A percentile compares a stretch with the other conserved stretches of the same genome.
phyloP scores from a whole-genome alignment of 331 rosid genomes.

The Pyracantha coccinea region DNA sequence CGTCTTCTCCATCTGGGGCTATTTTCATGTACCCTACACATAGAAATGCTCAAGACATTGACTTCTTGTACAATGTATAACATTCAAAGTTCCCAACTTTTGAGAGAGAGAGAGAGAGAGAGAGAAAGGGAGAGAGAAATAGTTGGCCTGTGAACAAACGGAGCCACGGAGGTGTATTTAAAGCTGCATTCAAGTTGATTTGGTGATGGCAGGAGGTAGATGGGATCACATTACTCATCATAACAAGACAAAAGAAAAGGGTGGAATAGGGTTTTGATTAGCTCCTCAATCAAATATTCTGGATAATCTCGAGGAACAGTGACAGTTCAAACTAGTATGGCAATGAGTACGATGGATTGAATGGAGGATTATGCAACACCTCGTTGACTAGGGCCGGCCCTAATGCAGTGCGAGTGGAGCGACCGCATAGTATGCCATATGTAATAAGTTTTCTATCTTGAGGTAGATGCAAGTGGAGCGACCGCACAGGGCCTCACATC shows the following conservation, averaged over 20 bases:
- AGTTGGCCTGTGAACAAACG: not conserved
- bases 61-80: not conserved
- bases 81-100: not conserved
- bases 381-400: too few relatives aligned
- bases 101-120: constrained; percentile 4
- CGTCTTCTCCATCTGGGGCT: constrained; percentile 34
- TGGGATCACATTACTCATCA: not conserved
- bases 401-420: too few relatives aligned
- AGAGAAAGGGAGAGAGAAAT: constrained; percentile 6
- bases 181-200: constrained; percentile 54
- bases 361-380: too few relatives aligned
- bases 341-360: too few relatives aligned
- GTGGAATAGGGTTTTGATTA: not conserved
- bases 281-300: not conserved
- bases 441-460: too few relatives aligned
- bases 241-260: not conserved
- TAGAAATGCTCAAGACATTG: not conserved
- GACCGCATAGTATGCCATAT: too few relatives aligned
- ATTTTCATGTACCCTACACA: not conserved
- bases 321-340: too few relatives aligned
- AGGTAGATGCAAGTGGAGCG: too few relatives aligned
- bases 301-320: not conserved
- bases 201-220: constrained; percentile 58
- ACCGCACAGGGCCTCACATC: too few relatives aligned
- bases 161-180: constrained; percentile 20